phyloP scores from a whole-genome alignment of 75 land plant genomes.

The Cunninghamia lanceolata region DNA sequence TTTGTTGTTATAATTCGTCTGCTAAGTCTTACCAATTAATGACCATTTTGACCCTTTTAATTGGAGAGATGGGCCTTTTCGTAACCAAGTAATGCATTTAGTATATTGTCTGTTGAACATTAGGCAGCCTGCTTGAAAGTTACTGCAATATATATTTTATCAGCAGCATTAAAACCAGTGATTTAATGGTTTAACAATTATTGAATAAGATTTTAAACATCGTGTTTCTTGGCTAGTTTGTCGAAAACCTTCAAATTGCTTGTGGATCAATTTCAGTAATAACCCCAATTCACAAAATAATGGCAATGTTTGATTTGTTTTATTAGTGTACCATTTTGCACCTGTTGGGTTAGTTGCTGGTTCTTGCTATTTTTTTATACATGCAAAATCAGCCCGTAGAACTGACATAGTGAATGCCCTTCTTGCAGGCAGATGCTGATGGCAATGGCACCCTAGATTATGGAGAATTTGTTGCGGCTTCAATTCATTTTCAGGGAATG shows the following conservation, averaged over 20 bases:
- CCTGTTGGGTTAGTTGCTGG: not conserved
- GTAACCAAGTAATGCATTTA: too few species aligned
- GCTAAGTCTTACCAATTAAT: too few species aligned
- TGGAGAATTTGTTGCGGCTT: slow-evolving; percentile 48
- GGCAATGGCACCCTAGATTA: slow-evolving; percentile 41
- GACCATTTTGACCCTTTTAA: too few species aligned
- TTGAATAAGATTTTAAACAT: not conserved
- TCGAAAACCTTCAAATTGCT: too few species aligned
- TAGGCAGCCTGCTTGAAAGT: too few species aligned
- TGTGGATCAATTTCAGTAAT: too few species aligned
- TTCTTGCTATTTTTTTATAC: not conserved
- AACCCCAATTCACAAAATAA: not conserved
- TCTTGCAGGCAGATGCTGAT: slow-evolving; percentile 45
- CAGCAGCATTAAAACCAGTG: not conserved
- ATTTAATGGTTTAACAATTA: not conserved
- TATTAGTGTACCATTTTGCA: not conserved
- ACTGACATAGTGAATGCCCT: not conserved
- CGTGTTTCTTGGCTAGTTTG: not conserved
- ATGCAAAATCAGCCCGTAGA: not conserved
- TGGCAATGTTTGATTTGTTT: not conserved
- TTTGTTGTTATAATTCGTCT: too few species aligned
- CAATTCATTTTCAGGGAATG: slow-evolving; percentile 52
- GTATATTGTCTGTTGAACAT: too few species aligned
- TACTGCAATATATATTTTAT: too few species aligned
- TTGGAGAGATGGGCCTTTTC: too few species aligned